phyloP scores from a whole-genome alignment of 192 early-diverging fungal species.

The Martensiomyces pterosporus region DNA sequence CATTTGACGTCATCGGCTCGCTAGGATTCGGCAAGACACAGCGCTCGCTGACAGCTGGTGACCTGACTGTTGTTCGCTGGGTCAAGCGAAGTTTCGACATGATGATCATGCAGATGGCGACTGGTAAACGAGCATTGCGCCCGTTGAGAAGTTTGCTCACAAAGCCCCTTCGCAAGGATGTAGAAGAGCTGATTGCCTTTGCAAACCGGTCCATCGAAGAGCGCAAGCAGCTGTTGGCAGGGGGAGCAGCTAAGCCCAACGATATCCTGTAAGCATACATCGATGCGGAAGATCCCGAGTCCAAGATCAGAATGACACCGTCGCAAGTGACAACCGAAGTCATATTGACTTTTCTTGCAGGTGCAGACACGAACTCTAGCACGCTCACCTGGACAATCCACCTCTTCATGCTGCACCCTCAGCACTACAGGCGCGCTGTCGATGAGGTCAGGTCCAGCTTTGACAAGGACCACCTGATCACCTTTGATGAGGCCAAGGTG shows the following conservation, averaged over 20 bases:
- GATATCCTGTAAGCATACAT: conserved; percentile 25
- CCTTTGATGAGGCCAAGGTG: background rate
- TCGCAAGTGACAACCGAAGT: background rate
- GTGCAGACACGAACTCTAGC: background rate
- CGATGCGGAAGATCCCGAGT: conserved; percentile 1
- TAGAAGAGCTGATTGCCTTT: conserved; percentile 23
- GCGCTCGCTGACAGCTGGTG: conserved; percentile 20
- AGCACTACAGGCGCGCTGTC: background rate
- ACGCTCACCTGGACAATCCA: background rate
- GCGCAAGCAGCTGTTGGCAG: conserved; percentile 16
- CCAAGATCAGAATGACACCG: background rate
- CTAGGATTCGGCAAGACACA: conserved; percentile 30
- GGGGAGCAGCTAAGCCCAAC: conserved; percentile 7
- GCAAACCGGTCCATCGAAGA: conserved; percentile 13
- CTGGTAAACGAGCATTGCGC: background rate
- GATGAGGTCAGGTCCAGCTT: background rate
- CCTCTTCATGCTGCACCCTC: background rate
- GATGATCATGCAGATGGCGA: conserved; percentile 28
- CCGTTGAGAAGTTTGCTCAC: no score
- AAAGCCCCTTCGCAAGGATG: conserved; percentile 14
- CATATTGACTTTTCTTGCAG: background rate
- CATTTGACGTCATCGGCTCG: conserved; percentile 35
- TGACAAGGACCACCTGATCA: background rate
- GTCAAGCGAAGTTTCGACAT: conserved; percentile 30
- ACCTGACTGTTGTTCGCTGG: conserved; percentile 17